A percentile compares a stretch with the other conserved stretches of the same genome.
Evolutionary conservation across 768 basidiomycete species (phyloP).

Genomic region (Hebeloma cylindrosporum): DNA sequence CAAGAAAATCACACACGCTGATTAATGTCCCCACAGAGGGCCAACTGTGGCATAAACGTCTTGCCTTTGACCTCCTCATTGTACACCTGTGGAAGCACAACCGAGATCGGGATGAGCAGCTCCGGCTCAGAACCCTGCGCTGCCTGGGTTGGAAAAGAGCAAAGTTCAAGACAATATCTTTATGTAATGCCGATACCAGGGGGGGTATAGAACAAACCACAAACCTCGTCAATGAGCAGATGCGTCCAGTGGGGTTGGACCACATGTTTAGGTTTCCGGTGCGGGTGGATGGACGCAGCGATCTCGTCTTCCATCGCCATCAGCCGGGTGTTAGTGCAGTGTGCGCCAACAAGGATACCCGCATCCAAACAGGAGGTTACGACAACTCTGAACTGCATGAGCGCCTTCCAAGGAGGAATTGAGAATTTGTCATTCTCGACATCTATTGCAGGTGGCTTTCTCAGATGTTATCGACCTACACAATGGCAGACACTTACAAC

Average conservation of each 20-base stretch:
- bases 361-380: constrained; percentile 49
- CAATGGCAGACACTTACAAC: constrained; percentile 35
- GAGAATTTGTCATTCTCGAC: constrained; percentile 47
- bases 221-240: constrained; percentile 50
- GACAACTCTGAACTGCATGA: constrained; percentile 49
- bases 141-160: too few species aligned
- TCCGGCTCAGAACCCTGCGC: constrained; percentile 56
- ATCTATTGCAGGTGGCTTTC: constrained; percentile 27
- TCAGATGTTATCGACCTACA: neutral
- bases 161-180: too few species aligned
- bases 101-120: constrained; percentile 49
- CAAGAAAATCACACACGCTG: constrained; percentile 36
- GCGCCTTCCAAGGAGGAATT: constrained; percentile 44
- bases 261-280: constrained; percentile 25
- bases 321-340: constrained; percentile 43
- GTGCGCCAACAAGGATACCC: constrained; percentile 41
- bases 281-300: constrained; percentile 38
- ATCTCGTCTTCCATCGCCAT: constrained; percentile 42
- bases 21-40: constrained; percentile 52
- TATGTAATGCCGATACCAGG: too few species aligned
- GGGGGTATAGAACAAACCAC: too few species aligned
- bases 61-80: constrained; percentile 8
- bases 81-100: constrained; percentile 34
- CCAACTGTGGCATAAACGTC: constrained; percentile 41
- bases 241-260: constrained; percentile 53